Conservation (phyloP, 345 rosid genomes). For the Citrus mangshanensis region DNA sequence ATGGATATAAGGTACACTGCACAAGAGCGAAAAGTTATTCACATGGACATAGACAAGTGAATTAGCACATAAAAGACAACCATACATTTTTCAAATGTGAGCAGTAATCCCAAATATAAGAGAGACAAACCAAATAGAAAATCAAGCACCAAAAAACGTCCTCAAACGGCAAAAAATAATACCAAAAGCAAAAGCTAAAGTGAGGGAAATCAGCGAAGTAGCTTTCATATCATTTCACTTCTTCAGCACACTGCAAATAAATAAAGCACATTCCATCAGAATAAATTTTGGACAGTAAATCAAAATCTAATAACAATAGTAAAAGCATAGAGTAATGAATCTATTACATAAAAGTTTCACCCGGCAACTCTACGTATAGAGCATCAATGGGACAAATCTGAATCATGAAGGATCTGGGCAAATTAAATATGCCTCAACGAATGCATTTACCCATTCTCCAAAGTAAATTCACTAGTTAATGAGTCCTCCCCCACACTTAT, state of each 20-base stretch:
- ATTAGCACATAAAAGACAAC: conserved; percentile 12
- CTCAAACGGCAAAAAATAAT: conserved; percentile 10
- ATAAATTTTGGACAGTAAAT: conserved; percentile 1
- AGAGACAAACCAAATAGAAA: conserved; percentile 23
- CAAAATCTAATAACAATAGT: not conserved
- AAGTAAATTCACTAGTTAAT: no score
- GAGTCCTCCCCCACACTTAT: not conserved
- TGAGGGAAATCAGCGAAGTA: conserved; percentile 5
- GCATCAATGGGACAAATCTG: not conserved
- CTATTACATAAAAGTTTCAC: not conserved
- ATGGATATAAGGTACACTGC: not conserved
- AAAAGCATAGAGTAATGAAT: not conserved
- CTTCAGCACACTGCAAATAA: conserved; percentile 62
- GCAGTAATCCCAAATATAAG: conserved; percentile 9
- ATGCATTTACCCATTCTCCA: no score
- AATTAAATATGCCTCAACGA: not conserved
- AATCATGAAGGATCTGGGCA: not conserved
- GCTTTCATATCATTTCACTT: conserved; percentile 34
- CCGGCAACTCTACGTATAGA: not conserved
- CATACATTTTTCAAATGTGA: conserved; percentile 5
- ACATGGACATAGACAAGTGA: not conserved
- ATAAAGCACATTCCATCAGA: not conserved
- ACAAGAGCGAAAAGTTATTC: not conserved
- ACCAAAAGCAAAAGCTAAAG: conserved; percentile 14
- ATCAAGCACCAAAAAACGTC: conserved; percentile 17